Conservation (phyloP, 2,329 filamentous ascomycete genomes). For the Didymella pinodella region DNA sequence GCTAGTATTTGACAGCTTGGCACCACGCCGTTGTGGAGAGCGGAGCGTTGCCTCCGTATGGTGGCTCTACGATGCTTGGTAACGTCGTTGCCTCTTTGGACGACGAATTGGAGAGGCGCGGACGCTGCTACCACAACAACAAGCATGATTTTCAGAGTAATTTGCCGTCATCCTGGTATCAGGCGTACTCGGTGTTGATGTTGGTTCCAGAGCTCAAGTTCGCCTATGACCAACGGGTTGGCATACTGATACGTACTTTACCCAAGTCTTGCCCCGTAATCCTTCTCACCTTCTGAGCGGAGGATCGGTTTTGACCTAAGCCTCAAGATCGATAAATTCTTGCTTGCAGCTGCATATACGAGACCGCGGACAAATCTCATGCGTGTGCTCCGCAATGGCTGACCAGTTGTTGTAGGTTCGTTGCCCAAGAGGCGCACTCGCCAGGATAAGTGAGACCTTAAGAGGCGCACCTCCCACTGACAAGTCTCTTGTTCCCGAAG, state of each 20-base stretch:
- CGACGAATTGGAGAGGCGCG: background rate
- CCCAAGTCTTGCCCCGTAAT: background rate
- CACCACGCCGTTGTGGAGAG: background rate
- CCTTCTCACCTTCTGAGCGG: background rate
- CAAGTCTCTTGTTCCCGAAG: conserved; percentile 1
- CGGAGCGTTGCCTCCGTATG: background rate
- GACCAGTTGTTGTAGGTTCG: conserved; percentile 1
- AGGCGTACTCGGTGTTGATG: background rate
- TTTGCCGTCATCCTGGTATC: background rate
- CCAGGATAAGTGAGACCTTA: conserved; percentile 7
- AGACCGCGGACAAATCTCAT: background rate
- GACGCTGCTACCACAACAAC: background rate
- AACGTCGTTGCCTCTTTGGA: background rate
- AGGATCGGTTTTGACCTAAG: background rate
- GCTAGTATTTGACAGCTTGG: background rate
- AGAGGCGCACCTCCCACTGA: background rate
- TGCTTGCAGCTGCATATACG: conserved; percentile 7
- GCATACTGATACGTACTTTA: background rate
- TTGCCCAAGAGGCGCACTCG: conserved; percentile 3
- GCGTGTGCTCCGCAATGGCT: background rate
- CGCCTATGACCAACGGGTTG: background rate
- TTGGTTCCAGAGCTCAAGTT: background rate
- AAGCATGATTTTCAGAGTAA: background rate
- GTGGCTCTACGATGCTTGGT: background rate
- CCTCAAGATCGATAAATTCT: background rate